A percentile compares a stretch with the other conserved stretches of the same genome.
These are phyloP conservation scores for Aureococcus anophagefferens DNA, from an alignment of 108 stramenopile genomes.

Conservation along the genomic window DNA sequence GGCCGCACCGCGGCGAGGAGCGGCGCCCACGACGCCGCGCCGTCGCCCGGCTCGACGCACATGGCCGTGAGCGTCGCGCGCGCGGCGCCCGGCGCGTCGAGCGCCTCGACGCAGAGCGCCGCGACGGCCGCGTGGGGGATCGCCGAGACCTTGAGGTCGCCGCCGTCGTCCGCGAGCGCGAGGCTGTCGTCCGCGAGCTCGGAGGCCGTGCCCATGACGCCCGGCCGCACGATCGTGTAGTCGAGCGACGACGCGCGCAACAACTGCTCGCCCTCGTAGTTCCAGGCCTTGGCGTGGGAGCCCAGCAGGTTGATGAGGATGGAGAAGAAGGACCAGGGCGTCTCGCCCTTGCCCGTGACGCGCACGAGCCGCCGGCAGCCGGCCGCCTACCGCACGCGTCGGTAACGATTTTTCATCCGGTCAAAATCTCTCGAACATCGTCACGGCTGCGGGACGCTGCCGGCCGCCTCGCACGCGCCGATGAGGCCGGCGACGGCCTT, in stretches of 20 bases:
- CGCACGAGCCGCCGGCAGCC: slow-evolving; percentile 49
- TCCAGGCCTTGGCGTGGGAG: slow-evolving; percentile 64
- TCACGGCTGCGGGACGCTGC: too few species aligned
- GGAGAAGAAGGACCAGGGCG: slow-evolving; percentile 45
- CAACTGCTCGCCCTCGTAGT: slow-evolving; percentile 63
- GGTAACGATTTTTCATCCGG: too few species aligned
- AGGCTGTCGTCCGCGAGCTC: slow-evolving; percentile 22
- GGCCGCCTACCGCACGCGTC: too few species aligned
- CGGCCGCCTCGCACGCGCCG: slow-evolving; percentile 25
- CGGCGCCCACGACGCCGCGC: slow-evolving; percentile 38
- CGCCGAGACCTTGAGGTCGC: slow-evolving; percentile 47
- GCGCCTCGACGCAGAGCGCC: slow-evolving; percentile 30
- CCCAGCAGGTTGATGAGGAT: slow-evolving; percentile 62
- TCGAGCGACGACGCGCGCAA: slow-evolving; percentile 35
- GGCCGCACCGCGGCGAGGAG: slow-evolving; percentile 39
- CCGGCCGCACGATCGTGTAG: slow-evolving; percentile 63
- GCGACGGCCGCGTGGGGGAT: slow-evolving; percentile 52
- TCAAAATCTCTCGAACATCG: too few species aligned
- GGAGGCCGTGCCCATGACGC: slow-evolving; percentile 31
- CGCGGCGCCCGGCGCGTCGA: slow-evolving; percentile 38
- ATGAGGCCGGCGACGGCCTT: slow-evolving; percentile 50
- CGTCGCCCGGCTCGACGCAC: slow-evolving; percentile 31
- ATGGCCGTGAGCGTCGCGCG: slow-evolving; percentile 50
- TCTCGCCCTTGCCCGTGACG: slow-evolving; percentile 66
- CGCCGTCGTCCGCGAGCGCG: slow-evolving; percentile 52